Percentiles rank a stretch among this genome's conserved stretches.
phyloP scores from a whole-genome alignment of 2,329 filamentous ascomycete genomes.

The Epichloe festucae region DNA sequence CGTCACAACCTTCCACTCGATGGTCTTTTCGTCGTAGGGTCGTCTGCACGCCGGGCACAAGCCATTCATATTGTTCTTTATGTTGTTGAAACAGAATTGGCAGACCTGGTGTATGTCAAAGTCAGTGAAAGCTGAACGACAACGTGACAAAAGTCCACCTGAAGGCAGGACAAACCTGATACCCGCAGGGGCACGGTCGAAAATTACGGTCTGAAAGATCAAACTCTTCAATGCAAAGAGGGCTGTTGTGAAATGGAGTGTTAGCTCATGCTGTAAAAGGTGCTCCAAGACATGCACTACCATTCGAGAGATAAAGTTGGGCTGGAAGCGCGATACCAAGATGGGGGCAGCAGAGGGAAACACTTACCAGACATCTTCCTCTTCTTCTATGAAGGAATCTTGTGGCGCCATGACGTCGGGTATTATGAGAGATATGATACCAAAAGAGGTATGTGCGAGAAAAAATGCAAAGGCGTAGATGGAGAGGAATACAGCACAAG shows the following conservation, averaged over 20 bases:
- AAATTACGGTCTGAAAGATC: constrained; percentile 97
- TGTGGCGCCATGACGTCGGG: constrained; percentile 48
- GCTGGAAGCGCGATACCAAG: neutral
- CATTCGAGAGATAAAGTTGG: constrained; percentile 8
- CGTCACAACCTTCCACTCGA: constrained; percentile 92
- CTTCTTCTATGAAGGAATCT: constrained; percentile 59
- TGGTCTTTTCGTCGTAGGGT: constrained; percentile 92
- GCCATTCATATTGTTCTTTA: constrained; percentile 95
- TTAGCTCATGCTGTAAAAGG: neutral
- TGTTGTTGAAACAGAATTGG: constrained; percentile 99
- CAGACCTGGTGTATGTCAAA: constrained; percentile 54
- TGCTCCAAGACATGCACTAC: neutral
- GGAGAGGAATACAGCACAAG: constrained; percentile 9
- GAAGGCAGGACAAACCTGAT: constrained; percentile 55
- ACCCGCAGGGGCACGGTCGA: constrained; percentile 90
- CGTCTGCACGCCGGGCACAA: constrained; percentile 94
- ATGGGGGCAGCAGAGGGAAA: neutral
- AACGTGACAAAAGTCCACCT: neutral
- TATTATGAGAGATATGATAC: constrained; percentile 8
- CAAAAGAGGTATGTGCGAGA: constrained; percentile 10
- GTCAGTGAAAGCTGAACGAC: neutral
- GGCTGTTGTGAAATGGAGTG: constrained; percentile 39
- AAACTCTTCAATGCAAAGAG: constrained; percentile 97
- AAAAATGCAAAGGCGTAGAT: constrained; percentile 5
- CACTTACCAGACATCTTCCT: constrained; percentile 55